These are phyloP conservation scores for Populus alba DNA, from an alignment of 345 rosid genomes.

Conservation along the genomic window DNA sequence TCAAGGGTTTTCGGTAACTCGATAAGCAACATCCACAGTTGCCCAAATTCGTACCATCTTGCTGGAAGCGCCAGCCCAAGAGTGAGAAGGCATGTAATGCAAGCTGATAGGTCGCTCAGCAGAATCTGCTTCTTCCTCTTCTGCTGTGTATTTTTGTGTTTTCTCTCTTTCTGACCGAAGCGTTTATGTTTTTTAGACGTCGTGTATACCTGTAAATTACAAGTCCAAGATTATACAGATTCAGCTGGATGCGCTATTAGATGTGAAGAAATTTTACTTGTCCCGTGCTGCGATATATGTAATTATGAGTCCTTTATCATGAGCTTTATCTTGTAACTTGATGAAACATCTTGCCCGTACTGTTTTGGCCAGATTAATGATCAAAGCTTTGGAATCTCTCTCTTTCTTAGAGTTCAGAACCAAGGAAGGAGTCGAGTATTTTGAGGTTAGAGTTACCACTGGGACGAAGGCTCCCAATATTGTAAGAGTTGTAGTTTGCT, in stretches of 20 bases:
- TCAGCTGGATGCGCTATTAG: slow-evolving; percentile 8
- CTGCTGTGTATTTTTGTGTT: slow-evolving; percentile 65
- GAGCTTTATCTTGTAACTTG: not conserved
- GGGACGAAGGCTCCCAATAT: too few relatives aligned
- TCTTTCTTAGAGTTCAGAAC: not conserved
- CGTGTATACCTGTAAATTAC: not conserved
- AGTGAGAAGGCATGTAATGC: slow-evolving; percentile 68
- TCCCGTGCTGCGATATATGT: slow-evolving; percentile 17
- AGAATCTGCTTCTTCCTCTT: slow-evolving; percentile 70
- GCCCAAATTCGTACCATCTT: slow-evolving; percentile 53
- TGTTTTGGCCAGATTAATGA: not conserved
- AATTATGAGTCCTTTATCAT: not conserved
- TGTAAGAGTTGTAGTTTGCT: too few relatives aligned
- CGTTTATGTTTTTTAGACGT: not conserved
- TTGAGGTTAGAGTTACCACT: too few relatives aligned
- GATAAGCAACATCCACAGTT: slow-evolving; percentile 39
- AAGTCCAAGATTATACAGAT: not conserved
- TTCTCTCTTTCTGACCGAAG: slow-evolving; percentile 58
- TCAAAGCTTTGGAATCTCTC: too few relatives aligned
- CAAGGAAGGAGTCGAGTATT: not conserved
- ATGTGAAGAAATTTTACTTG: not conserved
- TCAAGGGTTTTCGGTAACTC: slow-evolving; percentile 58
- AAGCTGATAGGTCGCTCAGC: slow-evolving; percentile 65
- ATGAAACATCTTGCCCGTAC: not conserved
- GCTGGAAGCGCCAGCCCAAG: slow-evolving; percentile 51